phyloP scores from a whole-genome alignment of 1,139 yeast species.

The Meyerozyma elateridarum region DNA sequence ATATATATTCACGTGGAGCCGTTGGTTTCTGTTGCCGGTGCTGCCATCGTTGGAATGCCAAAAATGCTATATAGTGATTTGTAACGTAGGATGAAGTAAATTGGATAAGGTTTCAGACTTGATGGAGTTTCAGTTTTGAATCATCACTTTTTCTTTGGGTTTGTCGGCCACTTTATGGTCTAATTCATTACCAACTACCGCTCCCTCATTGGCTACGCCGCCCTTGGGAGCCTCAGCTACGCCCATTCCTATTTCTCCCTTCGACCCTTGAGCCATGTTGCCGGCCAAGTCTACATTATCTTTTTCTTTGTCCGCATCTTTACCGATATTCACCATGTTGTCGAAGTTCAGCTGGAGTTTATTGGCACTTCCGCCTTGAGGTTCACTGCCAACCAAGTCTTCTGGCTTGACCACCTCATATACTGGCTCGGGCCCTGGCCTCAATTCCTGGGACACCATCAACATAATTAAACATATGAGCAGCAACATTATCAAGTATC shows the following conservation, averaged over 20 bases:
- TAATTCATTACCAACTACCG: conserved; percentile 28
- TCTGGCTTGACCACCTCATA: conserved; percentile 26
- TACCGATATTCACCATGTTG: conserved; percentile 21
- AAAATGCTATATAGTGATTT: no score
- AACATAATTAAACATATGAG: conserved; percentile 34
- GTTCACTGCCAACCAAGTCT: not conserved
- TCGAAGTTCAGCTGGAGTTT: conserved; percentile 19
- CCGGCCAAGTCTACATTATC: conserved; percentile 35
- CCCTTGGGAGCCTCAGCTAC: conserved; percentile 48
- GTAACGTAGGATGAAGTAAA: no score
- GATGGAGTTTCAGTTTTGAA: no score
- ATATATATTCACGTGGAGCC: conserved; percentile 3
- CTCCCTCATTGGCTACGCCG: conserved; percentile 46
- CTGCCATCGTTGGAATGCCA: no score
- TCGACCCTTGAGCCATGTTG: conserved; percentile 38
- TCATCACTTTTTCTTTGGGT: no score
- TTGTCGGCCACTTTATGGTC: no score
- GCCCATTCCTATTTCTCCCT: conserved; percentile 41
- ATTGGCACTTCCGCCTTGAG: conserved; percentile 5
- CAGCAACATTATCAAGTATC: conserved; percentile 33
- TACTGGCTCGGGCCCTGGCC: conserved; percentile 22
- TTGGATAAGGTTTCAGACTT: no score
- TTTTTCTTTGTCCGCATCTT: conserved; percentile 26
- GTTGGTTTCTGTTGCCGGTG: no score
- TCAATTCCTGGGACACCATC: conserved; percentile 36